A percentile compares a stretch with the other conserved stretches of the same genome.
Evolutionary conservation across 208 protist genomes (phyloP).

Genomic region (Leishmania martiniquensis): DNA sequence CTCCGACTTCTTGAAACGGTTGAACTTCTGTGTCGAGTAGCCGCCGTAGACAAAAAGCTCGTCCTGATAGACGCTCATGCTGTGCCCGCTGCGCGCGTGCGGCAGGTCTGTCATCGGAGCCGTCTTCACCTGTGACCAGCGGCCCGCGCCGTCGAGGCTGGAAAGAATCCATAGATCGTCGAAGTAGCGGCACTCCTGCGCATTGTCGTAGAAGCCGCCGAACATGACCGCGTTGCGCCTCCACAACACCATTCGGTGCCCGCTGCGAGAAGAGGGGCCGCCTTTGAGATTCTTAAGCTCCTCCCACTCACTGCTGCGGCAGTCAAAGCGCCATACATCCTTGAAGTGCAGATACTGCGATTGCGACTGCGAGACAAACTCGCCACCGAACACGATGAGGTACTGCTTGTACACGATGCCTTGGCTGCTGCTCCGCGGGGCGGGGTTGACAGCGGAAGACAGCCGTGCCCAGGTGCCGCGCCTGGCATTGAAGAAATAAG

Average conservation of each 20-base stretch:
- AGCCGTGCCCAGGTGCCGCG: constrained; percentile 71
- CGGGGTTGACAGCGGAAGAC: constrained; percentile 65
- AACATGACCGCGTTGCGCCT: constrained; percentile 89
- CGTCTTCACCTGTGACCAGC: constrained; percentile 63
- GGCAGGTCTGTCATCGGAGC: constrained; percentile 46
- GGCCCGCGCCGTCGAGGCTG: constrained; percentile 73
- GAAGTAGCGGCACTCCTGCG: constrained; percentile 86
- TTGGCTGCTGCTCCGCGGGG: constrained; percentile 85
- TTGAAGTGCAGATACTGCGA: constrained; percentile 93
- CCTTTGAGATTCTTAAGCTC: constrained; percentile 81
- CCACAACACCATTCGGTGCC: constrained; percentile 92
- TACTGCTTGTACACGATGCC: constrained; percentile 87
- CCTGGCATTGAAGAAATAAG: constrained; percentile 84
- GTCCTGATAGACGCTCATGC: constrained; percentile 84
- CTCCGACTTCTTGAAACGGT: constrained; percentile 89
- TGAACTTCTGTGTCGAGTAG: constrained; percentile 88
- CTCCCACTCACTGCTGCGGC: constrained; percentile 77
- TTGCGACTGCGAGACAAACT: constrained; percentile 94
- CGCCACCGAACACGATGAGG: constrained; percentile 86
- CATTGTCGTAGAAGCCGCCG: constrained; percentile 94
- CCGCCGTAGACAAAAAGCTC: constrained; percentile 91
- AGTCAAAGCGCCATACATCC: constrained; percentile 90
- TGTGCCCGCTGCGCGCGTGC: constrained; percentile 81
- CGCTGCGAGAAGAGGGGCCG: constrained; percentile 88
- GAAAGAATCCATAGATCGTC: constrained; percentile 91